Conservation (phyloP, 768 basidiomycete species). For the Strobilomyces dryophilus region DNA sequence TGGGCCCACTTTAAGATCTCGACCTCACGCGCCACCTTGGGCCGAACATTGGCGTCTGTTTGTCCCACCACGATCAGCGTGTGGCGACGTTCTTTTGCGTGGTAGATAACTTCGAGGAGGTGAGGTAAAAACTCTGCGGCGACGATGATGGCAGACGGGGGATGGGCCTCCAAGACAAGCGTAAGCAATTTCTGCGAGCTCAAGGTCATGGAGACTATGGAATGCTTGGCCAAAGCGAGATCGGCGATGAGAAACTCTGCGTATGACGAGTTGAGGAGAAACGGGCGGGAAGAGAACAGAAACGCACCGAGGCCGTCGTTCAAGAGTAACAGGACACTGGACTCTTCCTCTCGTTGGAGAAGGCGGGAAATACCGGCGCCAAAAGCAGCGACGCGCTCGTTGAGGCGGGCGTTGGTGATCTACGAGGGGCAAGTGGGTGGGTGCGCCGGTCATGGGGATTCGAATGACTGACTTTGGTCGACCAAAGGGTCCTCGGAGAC, state of each 20-base stretch:
- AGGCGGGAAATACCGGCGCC: slow-evolving; percentile 67
- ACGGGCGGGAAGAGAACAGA: not conserved
- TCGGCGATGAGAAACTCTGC: slow-evolving; percentile 78
- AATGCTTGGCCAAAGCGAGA: slow-evolving; percentile 69
- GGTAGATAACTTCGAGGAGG: slow-evolving; percentile 70
- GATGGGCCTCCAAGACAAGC: slow-evolving; percentile 57
- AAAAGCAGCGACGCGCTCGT: slow-evolving; percentile 66
- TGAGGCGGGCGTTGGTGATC: slow-evolving; percentile 72
- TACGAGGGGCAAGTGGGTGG: slow-evolving; percentile 24
- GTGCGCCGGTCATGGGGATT: not conserved
- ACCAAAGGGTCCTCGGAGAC: slow-evolving; percentile 72
- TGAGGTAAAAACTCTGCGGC: slow-evolving; percentile 61
- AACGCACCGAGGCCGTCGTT: slow-evolving; percentile 72
- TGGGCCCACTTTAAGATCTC: slow-evolving; percentile 65
- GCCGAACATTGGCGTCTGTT: slow-evolving; percentile 40
- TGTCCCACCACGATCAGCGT: slow-evolving; percentile 75
- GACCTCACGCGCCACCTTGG: slow-evolving; percentile 47
- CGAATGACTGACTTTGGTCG: slow-evolving; percentile 52
- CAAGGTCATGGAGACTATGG: slow-evolving; percentile 65
- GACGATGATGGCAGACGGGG: slow-evolving; percentile 72
- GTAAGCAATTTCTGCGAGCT: slow-evolving; percentile 58
- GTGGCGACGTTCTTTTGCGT: slow-evolving; percentile 47
- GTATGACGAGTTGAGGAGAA: not conserved
- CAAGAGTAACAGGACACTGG: slow-evolving; percentile 69
- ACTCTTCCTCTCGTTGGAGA: slow-evolving; percentile 43